Evolutionary conservation across 1,284 basidiomycete species (phyloP), one percentile per base, ranked within the genome.

Genomic region (Mrakiaceae sp.): DNA sequence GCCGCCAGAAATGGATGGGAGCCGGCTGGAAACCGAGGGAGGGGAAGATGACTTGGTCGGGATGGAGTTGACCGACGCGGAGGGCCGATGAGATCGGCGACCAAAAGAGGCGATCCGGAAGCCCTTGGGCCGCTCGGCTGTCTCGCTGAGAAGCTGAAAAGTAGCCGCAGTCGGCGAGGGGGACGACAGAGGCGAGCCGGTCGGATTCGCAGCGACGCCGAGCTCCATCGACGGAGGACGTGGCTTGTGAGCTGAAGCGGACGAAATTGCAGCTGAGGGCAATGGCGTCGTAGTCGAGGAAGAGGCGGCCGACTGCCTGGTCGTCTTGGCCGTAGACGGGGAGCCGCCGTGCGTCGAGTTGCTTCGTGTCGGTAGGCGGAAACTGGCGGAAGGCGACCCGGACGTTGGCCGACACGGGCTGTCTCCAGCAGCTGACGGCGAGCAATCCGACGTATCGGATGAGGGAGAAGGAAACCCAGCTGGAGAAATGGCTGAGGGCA

Each of bases 61-160:
- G 53, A 63, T 63, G 3, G 61, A 63, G 61, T 56, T 63, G 61
- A 63, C 61, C 10, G 61, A 63, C 3, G 61, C 43, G n/a, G 61
- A 47, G 6, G 61, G 42, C 14, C 61, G 53, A 49, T 63, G 61
- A 12, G 42, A 27, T 44, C 56, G 55, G 14, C 61, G 53, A 40
- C 39, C 46, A 12, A 63, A 54, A 12, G 61, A 63, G 46, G 55
- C 46, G 40, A 55, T 16, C 3, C 61, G 61, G n/a, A 40, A 42
- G 4, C 43, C 12, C 6, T 46, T 44, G n/a, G 50, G 43, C 8
- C 27, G 27, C 27, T 27, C 27, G 27, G 27, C 27, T 27, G 27
- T 27, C 27, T 27, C 27, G 27, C 27, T 27, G 27, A 27, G 27
- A 27, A 27, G 27, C 27, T 27, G 27, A 27, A 27, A 27, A 27